Base-by-base conservation (phyloP, 192 early-diverging fungal species). In the Coemansia sp. region DNA sequence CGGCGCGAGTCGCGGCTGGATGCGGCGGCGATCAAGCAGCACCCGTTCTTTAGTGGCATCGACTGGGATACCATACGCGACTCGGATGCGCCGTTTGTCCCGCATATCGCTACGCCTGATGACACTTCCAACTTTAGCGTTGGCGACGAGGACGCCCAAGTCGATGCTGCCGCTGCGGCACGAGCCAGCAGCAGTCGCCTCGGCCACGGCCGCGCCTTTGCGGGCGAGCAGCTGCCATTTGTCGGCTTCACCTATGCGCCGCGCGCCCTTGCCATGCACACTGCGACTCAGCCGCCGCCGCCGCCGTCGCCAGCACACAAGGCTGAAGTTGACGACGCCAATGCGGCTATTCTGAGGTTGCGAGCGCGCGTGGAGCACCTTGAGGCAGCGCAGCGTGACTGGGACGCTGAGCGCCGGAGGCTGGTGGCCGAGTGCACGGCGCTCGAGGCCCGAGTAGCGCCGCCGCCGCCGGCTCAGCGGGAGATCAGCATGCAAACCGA, bases 51-150 rank as follows among this genome's bases (percentile, higher is more conserved):
- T 64, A 73, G 74, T 10, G 70, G 61, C n/a, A 72, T 92, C 6
- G 85, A 90, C 64, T 92, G 88, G 87, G 69, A 70, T 14, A 77
- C 48, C 8, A 76, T 92, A 13, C 83, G 85, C 8, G 47, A 18
- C 59, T 79, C 71, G 13, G 86, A 71, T 16, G 90, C 95, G 14
- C 95, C 95, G 13, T 97, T 94, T 83, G 72, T 94, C 3, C 95
- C 95, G 23, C 82, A 90, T n/a, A 84, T 95, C n/a, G 86, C 83
- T 62, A 86, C 93, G 16, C 88, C 91, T 20, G 91, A 93, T 33
- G 95, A 97, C 67, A 97, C 93, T 0, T 88, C 89, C 37, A 94
- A 94, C 70, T 97, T 97, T 84, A 86, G 89, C 59, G 87, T 90
- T 58, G 85, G 89, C 58, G 93, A 92, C 55, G 92, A 93, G 20